Percentiles rank a stretch among this genome's conserved stretches.
Conservation (phyloP, 1,139 yeast species). For the Fermentozyma sake region DNA sequence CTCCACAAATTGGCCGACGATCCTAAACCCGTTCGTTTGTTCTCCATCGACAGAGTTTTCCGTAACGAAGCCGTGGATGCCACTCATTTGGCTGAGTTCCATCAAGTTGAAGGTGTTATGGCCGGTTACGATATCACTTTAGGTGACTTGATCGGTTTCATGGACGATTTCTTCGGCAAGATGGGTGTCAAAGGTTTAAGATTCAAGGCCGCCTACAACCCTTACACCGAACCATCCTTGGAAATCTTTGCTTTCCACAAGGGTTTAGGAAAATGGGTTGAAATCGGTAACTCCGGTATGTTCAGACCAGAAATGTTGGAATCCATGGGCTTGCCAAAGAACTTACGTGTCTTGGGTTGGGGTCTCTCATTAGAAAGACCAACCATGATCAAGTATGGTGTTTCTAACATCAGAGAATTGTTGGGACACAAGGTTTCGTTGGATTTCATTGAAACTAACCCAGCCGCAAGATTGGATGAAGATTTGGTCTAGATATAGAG, state of each 20-base stretch:
- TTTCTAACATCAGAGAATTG: slow-evolving; percentile 89
- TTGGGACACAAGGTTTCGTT: slow-evolving; percentile 91
- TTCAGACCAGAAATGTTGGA: slow-evolving; percentile 99
- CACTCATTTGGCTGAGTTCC: slow-evolving; percentile 99
- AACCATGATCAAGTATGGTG: slow-evolving; percentile 97
- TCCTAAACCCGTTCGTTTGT: slow-evolving; percentile 88
- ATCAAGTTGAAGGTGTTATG: slow-evolving; percentile 98
- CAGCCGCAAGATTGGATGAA: slow-evolving; percentile 93
- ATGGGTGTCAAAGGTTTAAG: slow-evolving; percentile 96
- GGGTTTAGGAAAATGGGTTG: slow-evolving; percentile 96
- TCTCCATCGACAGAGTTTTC: slow-evolving; percentile 97
- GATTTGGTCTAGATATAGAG: slow-evolving; percentile 26
- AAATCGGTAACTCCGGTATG: slow-evolving; percentile 99
- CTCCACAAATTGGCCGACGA: slow-evolving; percentile 81
- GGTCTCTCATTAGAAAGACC: slow-evolving; percentile 97
- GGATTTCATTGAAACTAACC: slow-evolving; percentile 91
- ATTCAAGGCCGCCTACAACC: slow-evolving; percentile 98
- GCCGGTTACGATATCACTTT: slow-evolving; percentile 94
- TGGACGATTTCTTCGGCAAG: slow-evolving; percentile 94
- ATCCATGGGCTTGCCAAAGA: slow-evolving; percentile 95
- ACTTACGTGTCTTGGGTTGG: slow-evolving; percentile 94
- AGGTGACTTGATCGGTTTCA: slow-evolving; percentile 96
- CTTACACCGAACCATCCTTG: slow-evolving; percentile 98
- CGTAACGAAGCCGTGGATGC: slow-evolving; percentile 99
- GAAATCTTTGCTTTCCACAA: slow-evolving; percentile 97